phyloP scores from a whole-genome alignment of 768 basidiomycete genomes.

The Panaeolus cyanescens region DNA sequence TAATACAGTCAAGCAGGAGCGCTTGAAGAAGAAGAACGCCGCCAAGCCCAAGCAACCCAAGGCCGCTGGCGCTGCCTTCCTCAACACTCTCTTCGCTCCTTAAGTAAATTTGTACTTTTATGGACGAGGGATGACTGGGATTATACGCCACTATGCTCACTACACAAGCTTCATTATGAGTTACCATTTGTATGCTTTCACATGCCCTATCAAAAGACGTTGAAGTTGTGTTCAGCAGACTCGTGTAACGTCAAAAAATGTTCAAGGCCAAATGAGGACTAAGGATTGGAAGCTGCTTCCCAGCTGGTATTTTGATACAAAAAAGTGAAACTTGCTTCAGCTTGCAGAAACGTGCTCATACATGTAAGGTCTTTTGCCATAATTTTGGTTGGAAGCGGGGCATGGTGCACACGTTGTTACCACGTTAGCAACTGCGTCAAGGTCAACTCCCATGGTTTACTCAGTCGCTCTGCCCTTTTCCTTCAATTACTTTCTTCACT shows the following conservation, averaged over 20 bases:
- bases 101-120: slow-evolving; percentile 37
- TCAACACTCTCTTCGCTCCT: slow-evolving; percentile 82
- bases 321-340: not conserved
- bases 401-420: slow-evolving; percentile 1
- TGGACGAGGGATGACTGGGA: not conserved
- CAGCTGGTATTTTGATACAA: not conserved
- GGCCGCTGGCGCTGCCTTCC: slow-evolving; percentile 81
- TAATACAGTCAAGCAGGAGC: slow-evolving; percentile 75
- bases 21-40: slow-evolving; percentile 61
- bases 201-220: not conserved
- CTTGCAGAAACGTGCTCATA: not conserved
- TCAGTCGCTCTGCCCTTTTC: not conserved
- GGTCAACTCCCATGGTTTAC: not conserved
- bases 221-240: not conserved
- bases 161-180: not conserved
- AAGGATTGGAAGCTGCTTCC: not conserved
- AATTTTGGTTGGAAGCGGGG: not conserved
- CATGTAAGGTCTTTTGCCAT: not conserved
- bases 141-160: not conserved
- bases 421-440: not conserved
- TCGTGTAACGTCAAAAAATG: not conserved
- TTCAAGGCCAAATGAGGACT: not conserved
- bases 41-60: slow-evolving; percentile 65
- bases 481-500: not conserved
- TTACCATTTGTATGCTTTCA: not conserved